phyloP scores from a whole-genome alignment of 805 yeast species.

The Ogataea kodamae region DNA sequence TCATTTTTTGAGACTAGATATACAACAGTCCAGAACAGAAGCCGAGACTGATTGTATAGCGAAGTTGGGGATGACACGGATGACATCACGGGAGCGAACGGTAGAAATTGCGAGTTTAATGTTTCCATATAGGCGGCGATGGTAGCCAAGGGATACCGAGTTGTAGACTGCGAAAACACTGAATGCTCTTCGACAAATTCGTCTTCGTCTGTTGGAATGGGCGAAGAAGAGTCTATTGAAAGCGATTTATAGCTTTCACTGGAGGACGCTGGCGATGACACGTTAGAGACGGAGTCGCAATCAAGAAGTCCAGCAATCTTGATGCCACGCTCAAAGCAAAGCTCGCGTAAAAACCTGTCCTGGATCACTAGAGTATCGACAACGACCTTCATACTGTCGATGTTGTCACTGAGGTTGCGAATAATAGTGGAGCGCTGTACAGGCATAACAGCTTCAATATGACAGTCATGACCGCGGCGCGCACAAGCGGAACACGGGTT shows the following conservation, averaged over 20 bases:
- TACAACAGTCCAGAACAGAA: conserved; percentile 34
- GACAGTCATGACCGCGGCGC: conserved; percentile 49
- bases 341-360: conserved; percentile 24
- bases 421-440: conserved; percentile 45
- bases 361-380: conserved; percentile 30
- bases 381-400: conserved; percentile 28
- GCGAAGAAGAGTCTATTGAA: conserved; percentile 7
- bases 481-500: conserved; percentile 55
- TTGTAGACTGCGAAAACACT: conserved; percentile 9
- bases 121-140: conserved; percentile 12
- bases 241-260: conserved; percentile 5
- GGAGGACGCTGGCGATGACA: conserved; percentile 5
- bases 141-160: conserved; percentile 10
- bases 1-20: conserved; percentile 20
- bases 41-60: conserved; percentile 19
- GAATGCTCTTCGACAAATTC: conserved; percentile 2
- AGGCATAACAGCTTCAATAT: conserved; percentile 52
- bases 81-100: conserved; percentile 26
- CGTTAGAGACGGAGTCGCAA: conserved; percentile 15
- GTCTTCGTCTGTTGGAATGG: conserved; percentile 5
- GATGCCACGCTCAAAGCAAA: conserved; percentile 28
- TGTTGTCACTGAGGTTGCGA: conserved; percentile 32
- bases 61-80: conserved; percentile 21
- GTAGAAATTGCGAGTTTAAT: conserved; percentile 24
- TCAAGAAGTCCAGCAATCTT: conserved; percentile 31